These are phyloP conservation scores for Puccinia triticina DNA, from an alignment of 1,284 basidiomycete genomes.

Conservation along the genomic window DNA sequence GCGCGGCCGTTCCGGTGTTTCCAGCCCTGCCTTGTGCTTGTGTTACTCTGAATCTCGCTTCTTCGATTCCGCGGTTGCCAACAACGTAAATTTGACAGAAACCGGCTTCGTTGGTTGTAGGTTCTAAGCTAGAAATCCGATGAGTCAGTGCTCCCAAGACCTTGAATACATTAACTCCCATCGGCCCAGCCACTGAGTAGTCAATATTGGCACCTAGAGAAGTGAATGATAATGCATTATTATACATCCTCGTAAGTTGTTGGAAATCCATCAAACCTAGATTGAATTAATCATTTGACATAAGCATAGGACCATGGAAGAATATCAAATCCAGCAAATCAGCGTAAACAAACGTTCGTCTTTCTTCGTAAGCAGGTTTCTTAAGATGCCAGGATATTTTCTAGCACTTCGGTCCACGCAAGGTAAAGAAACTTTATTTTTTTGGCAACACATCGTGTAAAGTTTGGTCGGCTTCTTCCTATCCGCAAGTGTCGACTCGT, in stretches of 20 bases:
- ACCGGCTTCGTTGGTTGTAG: neutral
- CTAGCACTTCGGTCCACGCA: neutral
- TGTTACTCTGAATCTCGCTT: neutral
- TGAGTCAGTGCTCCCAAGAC: no score
- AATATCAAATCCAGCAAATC: neutral
- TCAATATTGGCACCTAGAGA: no score
- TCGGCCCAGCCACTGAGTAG: no score
- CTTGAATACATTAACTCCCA: no score
- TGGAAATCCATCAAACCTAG: neutral
- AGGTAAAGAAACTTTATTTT: neutral
- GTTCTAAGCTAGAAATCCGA: no score
- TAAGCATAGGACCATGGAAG: no score
- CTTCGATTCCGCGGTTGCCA: no score
- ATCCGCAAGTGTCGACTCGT: neutral
- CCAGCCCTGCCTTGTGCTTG: neutral
- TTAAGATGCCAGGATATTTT: neutral
- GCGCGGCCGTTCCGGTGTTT: no score
- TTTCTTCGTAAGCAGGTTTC: neutral
- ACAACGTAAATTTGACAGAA: constrained; percentile 30
- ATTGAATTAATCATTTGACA: no score
- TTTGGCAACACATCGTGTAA: neutral
- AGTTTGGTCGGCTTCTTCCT: neutral
- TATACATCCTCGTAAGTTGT: neutral
- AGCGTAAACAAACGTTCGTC: neutral
- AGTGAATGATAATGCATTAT: constrained; percentile 22